These are phyloP conservation scores for Aphanomyces euteiches DNA, from an alignment of 352 stramenopile species.

Conservation along the genomic window DNA sequence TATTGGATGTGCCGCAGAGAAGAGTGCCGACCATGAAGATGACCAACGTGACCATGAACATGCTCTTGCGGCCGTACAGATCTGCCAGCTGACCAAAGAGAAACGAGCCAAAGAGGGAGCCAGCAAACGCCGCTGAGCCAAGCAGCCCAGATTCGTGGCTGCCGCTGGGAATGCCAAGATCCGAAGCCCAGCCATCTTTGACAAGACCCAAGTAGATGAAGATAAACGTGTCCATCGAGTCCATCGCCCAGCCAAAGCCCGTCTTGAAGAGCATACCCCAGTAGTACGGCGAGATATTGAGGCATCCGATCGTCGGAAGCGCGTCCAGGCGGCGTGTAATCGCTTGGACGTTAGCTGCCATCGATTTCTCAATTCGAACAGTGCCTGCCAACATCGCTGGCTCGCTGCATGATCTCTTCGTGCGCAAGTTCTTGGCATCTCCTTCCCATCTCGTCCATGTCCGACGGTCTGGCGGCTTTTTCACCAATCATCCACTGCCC, in stretches of 20 bases:
- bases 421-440: no score
- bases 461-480: no score
- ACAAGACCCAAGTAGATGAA: slow-evolving; percentile 49
- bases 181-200: slow-evolving; percentile 7
- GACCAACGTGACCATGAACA: slow-evolving; percentile 67
- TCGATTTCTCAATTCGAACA: no score
- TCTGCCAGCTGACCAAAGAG: slow-evolving; percentile 58
- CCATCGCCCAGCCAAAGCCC: slow-evolving; percentile 46
- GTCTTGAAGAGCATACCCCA: slow-evolving; percentile 43
- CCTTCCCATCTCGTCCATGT: no score
- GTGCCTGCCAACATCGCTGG: no score
- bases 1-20: slow-evolving; percentile 48
- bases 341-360: slow-evolving; percentile 10
- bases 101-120: slow-evolving; percentile 61
- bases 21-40: slow-evolving; percentile 51
- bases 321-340: slow-evolving; percentile 16
- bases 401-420: no score
- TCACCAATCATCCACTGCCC: no score
- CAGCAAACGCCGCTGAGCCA: slow-evolving; percentile 51
- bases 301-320: slow-evolving; percentile 16
- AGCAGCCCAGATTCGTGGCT: slow-evolving; percentile 45
- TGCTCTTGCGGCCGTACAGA: slow-evolving; percentile 56
- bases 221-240: slow-evolving; percentile 54
- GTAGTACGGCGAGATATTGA: slow-evolving; percentile 51
- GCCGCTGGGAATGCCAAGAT: slow-evolving; percentile 3